Percentiles rank a stretch among this genome's conserved stretches.
Evolutionary conservation across 176 grass and related monocot genomes (phyloP).

Genomic region (Oryza nivara): DNA sequence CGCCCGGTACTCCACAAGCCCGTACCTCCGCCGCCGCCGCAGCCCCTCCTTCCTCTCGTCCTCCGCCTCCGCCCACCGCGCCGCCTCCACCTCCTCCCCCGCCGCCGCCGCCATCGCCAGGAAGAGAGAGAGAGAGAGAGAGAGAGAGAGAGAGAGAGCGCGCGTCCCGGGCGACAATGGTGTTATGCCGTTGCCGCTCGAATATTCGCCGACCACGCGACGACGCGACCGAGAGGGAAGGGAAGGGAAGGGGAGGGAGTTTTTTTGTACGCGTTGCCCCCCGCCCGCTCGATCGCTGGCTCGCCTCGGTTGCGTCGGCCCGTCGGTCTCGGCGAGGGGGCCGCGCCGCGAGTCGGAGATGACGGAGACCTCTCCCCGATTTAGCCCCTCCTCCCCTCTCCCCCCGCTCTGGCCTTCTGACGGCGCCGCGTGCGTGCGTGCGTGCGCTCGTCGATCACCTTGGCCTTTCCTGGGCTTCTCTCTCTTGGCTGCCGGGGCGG

Average conservation of each 20-base stretch:
- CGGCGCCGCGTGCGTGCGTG: neutral
- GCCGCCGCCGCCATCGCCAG: slow-evolving; percentile 23
- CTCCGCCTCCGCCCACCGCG: slow-evolving; percentile 1
- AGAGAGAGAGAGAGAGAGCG: neutral
- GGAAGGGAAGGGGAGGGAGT: too few species aligned
- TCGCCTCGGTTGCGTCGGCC: slow-evolving; percentile 15
- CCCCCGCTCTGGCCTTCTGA: neutral
- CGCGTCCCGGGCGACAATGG: neutral
- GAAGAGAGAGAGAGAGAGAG: too few species aligned
- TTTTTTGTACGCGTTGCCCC: neutral
- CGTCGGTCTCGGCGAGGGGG: slow-evolving; percentile 46
- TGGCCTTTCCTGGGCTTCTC: neutral
- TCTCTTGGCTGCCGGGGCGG: too few species aligned
- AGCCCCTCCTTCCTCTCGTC: slow-evolving; percentile 33
- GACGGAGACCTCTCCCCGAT: slow-evolving; percentile 20
- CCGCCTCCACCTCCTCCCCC: slow-evolving; percentile 13
- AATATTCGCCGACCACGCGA: slow-evolving; percentile 44
- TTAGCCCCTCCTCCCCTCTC: neutral
- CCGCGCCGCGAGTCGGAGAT: slow-evolving; percentile 12
- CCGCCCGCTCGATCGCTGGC: too few species aligned
- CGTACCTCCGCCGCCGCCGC: slow-evolving; percentile 31
- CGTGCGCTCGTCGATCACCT: neutral
- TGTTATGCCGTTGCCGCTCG: slow-evolving; percentile 26
- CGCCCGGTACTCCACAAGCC: slow-evolving; percentile 79
- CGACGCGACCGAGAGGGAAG: neutral